These are phyloP conservation scores for Diaporthe aspalathi DNA, from an alignment of 2,329 filamentous ascomycete genomes.

Conservation along the genomic window DNA sequence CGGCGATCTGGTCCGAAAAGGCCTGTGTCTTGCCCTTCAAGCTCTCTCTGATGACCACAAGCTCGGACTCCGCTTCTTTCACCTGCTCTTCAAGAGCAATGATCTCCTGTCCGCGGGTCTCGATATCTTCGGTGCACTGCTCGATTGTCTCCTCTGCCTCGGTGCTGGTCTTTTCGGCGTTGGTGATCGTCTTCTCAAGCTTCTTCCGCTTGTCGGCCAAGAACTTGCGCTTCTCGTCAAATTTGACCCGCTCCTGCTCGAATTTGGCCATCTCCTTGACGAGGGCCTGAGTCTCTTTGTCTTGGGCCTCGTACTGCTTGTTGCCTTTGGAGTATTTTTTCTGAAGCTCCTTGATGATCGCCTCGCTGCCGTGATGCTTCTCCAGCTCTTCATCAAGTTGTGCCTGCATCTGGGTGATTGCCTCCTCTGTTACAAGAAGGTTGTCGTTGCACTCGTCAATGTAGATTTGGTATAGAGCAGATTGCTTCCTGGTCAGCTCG, in stretches of 20 bases:
- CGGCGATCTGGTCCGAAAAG: constrained; percentile 90
- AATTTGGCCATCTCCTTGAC: constrained; percentile 91
- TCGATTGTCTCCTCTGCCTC: constrained; percentile 84
- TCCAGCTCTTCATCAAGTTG: constrained; percentile 88
- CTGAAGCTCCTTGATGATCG: constrained; percentile 89
- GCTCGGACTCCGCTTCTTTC: constrained; percentile 82
- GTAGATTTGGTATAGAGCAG: constrained; percentile 91
- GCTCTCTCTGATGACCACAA: constrained; percentile 83
- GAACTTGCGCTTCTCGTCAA: constrained; percentile 98
- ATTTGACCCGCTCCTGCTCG: constrained; percentile 96
- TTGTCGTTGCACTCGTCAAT: constrained; percentile 91
- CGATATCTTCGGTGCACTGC: constrained; percentile 82
- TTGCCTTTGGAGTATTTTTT: constrained; percentile 84
- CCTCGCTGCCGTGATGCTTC: constrained; percentile 90
- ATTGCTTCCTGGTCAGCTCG: constrained; percentile 88
- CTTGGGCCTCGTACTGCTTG: constrained; percentile 84
- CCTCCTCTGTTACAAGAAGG: constrained; percentile 86
- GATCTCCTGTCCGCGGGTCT: constrained; percentile 80
- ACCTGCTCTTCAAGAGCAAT: constrained; percentile 80
- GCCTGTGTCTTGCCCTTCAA: constrained; percentile 96
- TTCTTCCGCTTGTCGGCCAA: constrained; percentile 92
- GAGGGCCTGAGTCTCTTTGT: constrained; percentile 82
- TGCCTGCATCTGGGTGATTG: constrained; percentile 89
- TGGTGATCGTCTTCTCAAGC: constrained; percentile 86
- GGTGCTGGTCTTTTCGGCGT: constrained; percentile 77